These are phyloP conservation scores for Paecilomyces niveus DNA, from an alignment of 2,329 filamentous ascomycete genomes.

Conservation along the genomic window DNA sequence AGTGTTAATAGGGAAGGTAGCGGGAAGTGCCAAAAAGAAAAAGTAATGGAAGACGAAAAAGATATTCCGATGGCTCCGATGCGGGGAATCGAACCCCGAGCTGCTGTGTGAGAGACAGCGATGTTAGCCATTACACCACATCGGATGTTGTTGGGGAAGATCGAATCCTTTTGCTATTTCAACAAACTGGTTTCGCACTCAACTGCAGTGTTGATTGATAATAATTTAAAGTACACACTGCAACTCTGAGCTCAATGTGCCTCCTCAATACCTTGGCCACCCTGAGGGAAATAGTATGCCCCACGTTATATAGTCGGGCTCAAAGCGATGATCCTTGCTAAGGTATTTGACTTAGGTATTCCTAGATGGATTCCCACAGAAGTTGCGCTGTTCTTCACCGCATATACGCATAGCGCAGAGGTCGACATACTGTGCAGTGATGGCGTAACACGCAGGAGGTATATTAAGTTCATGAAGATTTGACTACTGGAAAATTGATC, in stretches of 20 bases:
- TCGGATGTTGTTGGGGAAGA: background rate
- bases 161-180: too few species aligned
- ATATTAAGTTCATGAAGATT: background rate
- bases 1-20: background rate
- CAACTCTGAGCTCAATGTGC: background rate
- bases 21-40: background rate
- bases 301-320: too few species aligned
- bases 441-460: background rate
- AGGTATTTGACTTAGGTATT: too few species aligned
- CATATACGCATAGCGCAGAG: background rate
- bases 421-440: background rate
- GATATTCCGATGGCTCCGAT: background rate
- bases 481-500: background rate
- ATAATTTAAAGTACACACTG: background rate
- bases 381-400: background rate
- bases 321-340: too few species aligned
- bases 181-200: too few species aligned
- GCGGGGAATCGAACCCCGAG: conserved; percentile 19
- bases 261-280: background rate
- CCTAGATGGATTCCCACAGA: too few species aligned
- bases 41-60: too few species aligned
- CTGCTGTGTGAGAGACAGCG: conserved; percentile 20
- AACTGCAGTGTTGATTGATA: background rate
- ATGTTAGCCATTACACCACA: conserved; percentile 17
- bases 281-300: too few species aligned